Conservation (phyloP, 805 yeast species). For the Tetrapisispora arboricola region DNA sequence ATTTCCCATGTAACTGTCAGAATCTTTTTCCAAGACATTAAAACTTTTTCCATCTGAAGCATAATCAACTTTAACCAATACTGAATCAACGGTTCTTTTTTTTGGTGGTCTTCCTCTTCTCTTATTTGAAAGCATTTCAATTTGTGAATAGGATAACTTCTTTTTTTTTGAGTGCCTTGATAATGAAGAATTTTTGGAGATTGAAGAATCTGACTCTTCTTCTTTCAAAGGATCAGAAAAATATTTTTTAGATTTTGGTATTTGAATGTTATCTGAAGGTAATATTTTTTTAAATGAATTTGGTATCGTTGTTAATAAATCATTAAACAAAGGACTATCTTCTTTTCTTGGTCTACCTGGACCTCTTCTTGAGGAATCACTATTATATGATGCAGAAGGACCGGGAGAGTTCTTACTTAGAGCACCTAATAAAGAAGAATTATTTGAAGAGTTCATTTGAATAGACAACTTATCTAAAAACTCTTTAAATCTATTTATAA, state of each 20-base stretch:
- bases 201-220: not conserved
- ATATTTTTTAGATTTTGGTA: slow-evolving; percentile 25
- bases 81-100: slow-evolving; percentile 23
- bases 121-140: slow-evolving; percentile 10
- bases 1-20: slow-evolving; percentile 3
- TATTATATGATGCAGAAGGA: not conserved
- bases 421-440: not conserved
- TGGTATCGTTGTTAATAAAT: slow-evolving; percentile 4
- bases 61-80: slow-evolving; percentile 35
- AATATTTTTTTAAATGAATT: slow-evolving; percentile 12
- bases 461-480: not conserved
- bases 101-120: slow-evolving; percentile 30
- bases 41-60: slow-evolving; percentile 27
- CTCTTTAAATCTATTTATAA: slow-evolving; percentile 21
- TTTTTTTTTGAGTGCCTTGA: not conserved
- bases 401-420: not conserved
- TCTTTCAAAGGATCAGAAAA: slow-evolving; percentile 21
- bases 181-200: not conserved
- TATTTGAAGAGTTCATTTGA: not conserved
- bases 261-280: slow-evolving; percentile 21
- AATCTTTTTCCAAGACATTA: slow-evolving; percentile 2
- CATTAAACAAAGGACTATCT: slow-evolving; percentile 4
- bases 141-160: not conserved
- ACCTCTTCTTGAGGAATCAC: slow-evolving; percentile 16
- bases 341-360: slow-evolving; percentile 29